Evolutionary conservation across 768 basidiomycete species (phyloP).

Genomic region (Tricholoma matsutake): DNA sequence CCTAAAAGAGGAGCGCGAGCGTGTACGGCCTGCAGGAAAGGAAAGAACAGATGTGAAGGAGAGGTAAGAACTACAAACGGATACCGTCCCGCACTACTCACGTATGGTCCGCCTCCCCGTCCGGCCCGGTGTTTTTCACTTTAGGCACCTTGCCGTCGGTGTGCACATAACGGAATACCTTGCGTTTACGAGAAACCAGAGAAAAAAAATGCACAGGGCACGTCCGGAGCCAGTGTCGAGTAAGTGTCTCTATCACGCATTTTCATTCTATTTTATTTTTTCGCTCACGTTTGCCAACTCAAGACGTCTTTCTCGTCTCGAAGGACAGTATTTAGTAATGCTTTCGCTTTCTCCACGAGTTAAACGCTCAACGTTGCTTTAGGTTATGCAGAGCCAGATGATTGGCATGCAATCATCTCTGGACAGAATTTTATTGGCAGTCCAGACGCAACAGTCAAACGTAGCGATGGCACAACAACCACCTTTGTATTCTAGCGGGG

Average conservation of each 20-base stretch:
- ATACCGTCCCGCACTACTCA: conserved; percentile 47
- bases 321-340: conserved; percentile 79
- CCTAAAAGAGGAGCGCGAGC: conserved; percentile 89
- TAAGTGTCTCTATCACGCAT: conserved; percentile 33
- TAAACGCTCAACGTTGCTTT: conserved; percentile 3
- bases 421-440: conserved; percentile 73
- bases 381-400: conserved; percentile 94
- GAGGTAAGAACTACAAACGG: conserved; percentile 56
- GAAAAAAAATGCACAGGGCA: conserved; percentile 66
- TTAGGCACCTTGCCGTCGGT: conserved; percentile 88
- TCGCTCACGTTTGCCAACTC: conserved; percentile 5
- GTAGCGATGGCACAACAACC: conserved; percentile 30
- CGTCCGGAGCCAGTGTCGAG: conserved; percentile 71
- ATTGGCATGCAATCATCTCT: conserved; percentile 90
- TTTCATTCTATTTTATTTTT: neutral
- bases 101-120: conserved; percentile 64
- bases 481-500: conserved; percentile 32
- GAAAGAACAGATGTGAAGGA: conserved; percentile 92
- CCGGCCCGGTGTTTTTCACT: conserved; percentile 63
- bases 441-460: conserved; percentile 45
- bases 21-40: conserved; percentile 86
- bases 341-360: conserved; percentile 5
- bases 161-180: conserved; percentile 74
- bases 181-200: conserved; percentile 92
- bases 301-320: conserved; percentile 79